A percentile compares a stretch with the other conserved stretches of the same genome.
Evolutionary conservation across 164 flowering plant species (phyloP).

Genomic region (Vitis amurensis): DNA sequence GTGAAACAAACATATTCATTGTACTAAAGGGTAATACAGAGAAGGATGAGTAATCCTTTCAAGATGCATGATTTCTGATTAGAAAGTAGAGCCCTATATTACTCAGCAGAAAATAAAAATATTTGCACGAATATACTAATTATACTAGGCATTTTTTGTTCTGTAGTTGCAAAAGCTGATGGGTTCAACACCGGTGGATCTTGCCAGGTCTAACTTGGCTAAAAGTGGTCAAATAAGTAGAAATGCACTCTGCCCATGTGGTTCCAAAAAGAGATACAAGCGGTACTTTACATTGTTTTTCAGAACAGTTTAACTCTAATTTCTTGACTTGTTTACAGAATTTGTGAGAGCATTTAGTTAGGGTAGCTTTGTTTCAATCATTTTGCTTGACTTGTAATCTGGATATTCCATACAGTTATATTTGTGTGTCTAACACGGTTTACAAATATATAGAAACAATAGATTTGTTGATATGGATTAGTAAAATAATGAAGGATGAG

Average conservation of each 20-base stretch:
- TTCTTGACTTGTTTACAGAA: not conserved
- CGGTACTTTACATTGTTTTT: constrained; percentile 40
- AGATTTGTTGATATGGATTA: too few species aligned
- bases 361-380: not conserved
- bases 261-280: constrained; percentile 92
- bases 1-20: too few species aligned
- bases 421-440: not conserved
- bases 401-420: not conserved
- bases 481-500: too few species aligned
- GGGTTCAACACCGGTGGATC: constrained; percentile 87
- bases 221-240: constrained; percentile 91
- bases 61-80: not conserved
- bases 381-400: not conserved
- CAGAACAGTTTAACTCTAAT: not conserved
- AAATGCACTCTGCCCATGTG: constrained; percentile 91
- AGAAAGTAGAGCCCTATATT: too few species aligned
- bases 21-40: too few species aligned
- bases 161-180: constrained; percentile 82
- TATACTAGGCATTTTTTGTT: not conserved
- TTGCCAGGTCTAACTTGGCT: constrained; percentile 85
- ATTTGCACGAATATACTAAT: not conserved
- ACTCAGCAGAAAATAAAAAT: not conserved
- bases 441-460: not conserved
- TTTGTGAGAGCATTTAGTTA: not conserved
- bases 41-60: too few species aligned